Base-by-base conservation (phyloP, 768 basidiomycete species). In the Xerocomellus chrysenteron region DNA sequence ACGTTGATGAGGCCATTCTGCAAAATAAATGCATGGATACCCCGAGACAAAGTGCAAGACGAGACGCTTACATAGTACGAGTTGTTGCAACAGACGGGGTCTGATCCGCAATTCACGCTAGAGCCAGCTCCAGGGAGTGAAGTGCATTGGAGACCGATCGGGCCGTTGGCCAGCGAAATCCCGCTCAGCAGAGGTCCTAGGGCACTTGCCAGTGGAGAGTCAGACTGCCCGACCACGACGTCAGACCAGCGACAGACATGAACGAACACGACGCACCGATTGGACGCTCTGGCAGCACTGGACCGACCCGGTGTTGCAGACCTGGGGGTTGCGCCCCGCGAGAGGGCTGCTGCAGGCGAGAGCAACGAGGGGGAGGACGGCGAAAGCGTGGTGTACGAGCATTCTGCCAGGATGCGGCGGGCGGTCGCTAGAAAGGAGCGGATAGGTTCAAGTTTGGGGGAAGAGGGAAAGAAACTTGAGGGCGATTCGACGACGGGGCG, bases 1-100 rank as follows among this genome's bases (percentile, higher is more conserved):
- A 70, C 28, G 45, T 70, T 70, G 32, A 72, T 42, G 45, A 72
- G 28, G 47, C 70, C 70, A 6, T 50, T 45, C 61, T 72, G 37
- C 44, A 41, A 42, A 19, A 21, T 1, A 2, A 30, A 16, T 24
- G n/a, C 4, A 35, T 44, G 11, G 44, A 26, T 11, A 5, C 5
- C 1, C 5, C 21, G 11, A 17, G 32, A 30, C 13, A 8, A 30
- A 2, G 24, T 11, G 4, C 9, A 19, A 24, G 11, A 42, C 12
- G 17, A 19, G 36, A 53, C 16, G 40, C 66, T 28, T 28, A 69
- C 68, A 51, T 37, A 58, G 9, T 44, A 37, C 13, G 65, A 54
- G 9, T 58, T 42, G 52, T 56, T 58, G 57, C 68, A 70, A 50
- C 68, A 69, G 21, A 69, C 61, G 17, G 70, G 51, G 11, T 62